These are phyloP conservation scores for Chalciporus sp. DNA, from an alignment of 1,284 basidiomycete species.

Conservation along the genomic window DNA sequence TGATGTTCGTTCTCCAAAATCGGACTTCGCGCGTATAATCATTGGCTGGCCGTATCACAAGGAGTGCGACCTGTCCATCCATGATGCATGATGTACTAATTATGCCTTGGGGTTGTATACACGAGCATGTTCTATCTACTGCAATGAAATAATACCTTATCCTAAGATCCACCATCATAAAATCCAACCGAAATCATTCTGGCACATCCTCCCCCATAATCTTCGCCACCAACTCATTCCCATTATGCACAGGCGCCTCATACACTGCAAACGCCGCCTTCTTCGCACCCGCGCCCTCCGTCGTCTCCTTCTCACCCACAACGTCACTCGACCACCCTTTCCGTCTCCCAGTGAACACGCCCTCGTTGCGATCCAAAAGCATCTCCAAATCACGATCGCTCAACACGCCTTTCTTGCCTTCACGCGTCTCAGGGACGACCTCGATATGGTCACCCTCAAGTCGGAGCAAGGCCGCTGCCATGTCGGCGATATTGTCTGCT, in stretches of 20 bases:
- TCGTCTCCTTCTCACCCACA: conserved; percentile 10
- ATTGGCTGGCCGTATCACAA: no score
- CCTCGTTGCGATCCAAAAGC: conserved; percentile 80
- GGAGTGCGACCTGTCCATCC: no score
- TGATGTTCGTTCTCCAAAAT: no score
- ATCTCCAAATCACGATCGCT: conserved; percentile 79
- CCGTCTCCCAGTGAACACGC: conserved; percentile 76
- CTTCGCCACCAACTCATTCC: conserved; percentile 72
- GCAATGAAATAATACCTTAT: no score
- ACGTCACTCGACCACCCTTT: conserved; percentile 70
- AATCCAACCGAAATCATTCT: conserved; percentile 13
- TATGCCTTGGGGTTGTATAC: no score
- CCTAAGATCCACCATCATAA: no score
- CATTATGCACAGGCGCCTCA: conserved; percentile 68
- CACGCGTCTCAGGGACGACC: conserved; percentile 74
- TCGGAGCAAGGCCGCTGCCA: conserved; percentile 79
- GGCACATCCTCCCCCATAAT: conserved; percentile 59
- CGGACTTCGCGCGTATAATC: no score
- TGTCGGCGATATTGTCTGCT: conserved; percentile 72
- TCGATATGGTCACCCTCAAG: conserved; percentile 90
- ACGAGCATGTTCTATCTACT: background rate
- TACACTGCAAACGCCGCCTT: conserved; percentile 84
- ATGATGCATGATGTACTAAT: no score
- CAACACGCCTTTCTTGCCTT: conserved; percentile 72
- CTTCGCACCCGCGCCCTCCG: conserved; percentile 27